phyloP scores from a whole-genome alignment of 2,329 filamentous ascomycete genomes.

The Aspergillus cejpii region DNA sequence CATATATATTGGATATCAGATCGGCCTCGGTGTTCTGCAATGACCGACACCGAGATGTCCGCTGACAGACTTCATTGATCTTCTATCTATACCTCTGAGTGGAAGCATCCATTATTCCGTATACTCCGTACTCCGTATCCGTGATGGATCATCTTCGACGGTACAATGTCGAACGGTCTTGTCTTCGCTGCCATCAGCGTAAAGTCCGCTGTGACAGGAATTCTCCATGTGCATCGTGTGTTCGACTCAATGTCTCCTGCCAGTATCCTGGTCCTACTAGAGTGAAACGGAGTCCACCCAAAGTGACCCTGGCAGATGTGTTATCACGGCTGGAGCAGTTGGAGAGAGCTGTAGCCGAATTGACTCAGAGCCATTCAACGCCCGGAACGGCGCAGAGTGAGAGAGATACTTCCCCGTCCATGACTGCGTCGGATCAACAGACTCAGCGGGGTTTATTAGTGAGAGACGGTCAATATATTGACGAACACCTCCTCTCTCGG shows the following conservation, averaged over 20 bases:
- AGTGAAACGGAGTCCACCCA: constrained; percentile 18
- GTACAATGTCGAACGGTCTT: constrained; percentile 26
- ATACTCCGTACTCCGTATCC: too few relatives aligned
- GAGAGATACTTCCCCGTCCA: not conserved
- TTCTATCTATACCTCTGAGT: too few relatives aligned
- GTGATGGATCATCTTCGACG: constrained; percentile 9
- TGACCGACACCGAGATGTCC: not conserved
- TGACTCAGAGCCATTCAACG: constrained; percentile 1
- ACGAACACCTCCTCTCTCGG: constrained; percentile 24
- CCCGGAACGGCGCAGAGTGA: not conserved
- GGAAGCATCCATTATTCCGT: too few relatives aligned
- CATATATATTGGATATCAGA: too few relatives aligned
- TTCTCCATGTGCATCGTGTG: constrained; percentile 20
- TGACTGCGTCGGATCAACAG: not conserved
- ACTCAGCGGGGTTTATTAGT: constrained; percentile 16
- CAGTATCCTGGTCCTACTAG: constrained; percentile 20
- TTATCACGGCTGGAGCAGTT: constrained; percentile 19
- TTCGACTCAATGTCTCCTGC: constrained; percentile 16
- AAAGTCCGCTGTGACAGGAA: constrained; percentile 26
- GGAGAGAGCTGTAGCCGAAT: constrained; percentile 17
- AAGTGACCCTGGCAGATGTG: constrained; percentile 15
- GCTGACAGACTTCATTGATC: not conserved
- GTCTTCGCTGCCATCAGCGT: constrained; percentile 26
- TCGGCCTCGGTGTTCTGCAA: not conserved
- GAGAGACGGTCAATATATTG: constrained; percentile 25